phyloP scores from a whole-genome alignment of 495 filamentous ascomycete species.

The Beverwykella pulmonaria region DNA sequence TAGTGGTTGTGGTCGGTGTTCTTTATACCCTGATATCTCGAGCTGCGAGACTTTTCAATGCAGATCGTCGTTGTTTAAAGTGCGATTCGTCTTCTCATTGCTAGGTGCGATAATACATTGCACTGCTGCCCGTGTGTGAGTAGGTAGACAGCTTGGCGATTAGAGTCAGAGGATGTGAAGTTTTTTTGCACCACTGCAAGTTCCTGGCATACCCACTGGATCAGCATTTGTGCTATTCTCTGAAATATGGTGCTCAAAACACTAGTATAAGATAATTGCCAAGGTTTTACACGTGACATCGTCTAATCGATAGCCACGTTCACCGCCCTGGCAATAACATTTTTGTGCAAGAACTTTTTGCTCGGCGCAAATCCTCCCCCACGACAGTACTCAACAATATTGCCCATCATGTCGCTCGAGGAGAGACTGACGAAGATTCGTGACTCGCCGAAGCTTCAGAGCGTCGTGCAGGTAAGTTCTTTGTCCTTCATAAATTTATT shows the following conservation, averaged over 20 bases:
- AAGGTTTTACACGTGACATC: not conserved
- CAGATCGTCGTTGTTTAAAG: not conserved
- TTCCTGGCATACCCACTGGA: too few relatives aligned
- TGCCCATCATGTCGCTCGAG: constrained; percentile 64
- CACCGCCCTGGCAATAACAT: constrained; percentile 14
- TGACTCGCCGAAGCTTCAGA: constrained; percentile 86
- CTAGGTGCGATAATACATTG: too few relatives aligned
- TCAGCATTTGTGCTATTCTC: too few relatives aligned
- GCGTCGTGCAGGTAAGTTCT: constrained; percentile 76
- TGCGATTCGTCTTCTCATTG: too few relatives aligned
- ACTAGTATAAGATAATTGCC: too few relatives aligned
- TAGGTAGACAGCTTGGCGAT: too few relatives aligned
- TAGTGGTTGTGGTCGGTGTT: not conserved
- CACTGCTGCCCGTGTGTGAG: too few relatives aligned
- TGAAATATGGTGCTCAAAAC: too few relatives aligned
- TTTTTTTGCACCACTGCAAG: too few relatives aligned
- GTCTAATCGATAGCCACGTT: constrained; percentile 1
- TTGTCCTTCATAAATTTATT: not conserved
- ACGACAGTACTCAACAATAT: not conserved
- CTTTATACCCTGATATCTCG: not conserved
- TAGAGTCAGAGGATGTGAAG: too few relatives aligned
- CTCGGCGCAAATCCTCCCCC: constrained; percentile 2
- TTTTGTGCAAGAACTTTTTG: constrained; percentile 27
- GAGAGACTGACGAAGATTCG: constrained; percentile 96
- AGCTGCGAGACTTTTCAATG: not conserved